Evolutionary conservation across 805 yeast genomes (phyloP), one percentile per base, ranked within the genome.

Genomic region (Blastobotrys parvus): DNA sequence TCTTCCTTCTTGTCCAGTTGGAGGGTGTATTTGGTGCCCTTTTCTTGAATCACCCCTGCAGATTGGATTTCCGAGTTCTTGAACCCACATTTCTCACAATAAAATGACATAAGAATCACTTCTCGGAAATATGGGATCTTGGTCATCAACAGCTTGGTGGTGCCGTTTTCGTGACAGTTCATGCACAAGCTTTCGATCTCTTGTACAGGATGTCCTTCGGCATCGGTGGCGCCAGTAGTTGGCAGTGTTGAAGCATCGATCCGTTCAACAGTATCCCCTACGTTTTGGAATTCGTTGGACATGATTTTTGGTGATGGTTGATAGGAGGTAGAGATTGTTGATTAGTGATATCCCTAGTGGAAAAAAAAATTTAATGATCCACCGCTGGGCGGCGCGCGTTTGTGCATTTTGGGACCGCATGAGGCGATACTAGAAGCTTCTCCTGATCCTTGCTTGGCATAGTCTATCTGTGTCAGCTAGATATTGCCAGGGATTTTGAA

Each of bases 151-250:
- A 92, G 62, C 52, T 94, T 69, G 3, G 98, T 92, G 42, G 70
- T 70, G 46, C 99, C 99, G 45, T 77, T 74, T 52, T 90, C 69
- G 49, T 80, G 84, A 64, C 99, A 92, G 69, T 85, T 86, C 96
- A 92, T 89, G 69, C 99, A 92, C 32, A 92, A 67, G 6, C 97
- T 87, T 59, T 90, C 90, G 49, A 92, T 77, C 62, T 92, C 97
- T 61, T 89, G 97, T 16, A 92, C 95, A 1, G 96, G 94, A 53
- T 87, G 92, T 3, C 96, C 96, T 61, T 79, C 80, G 7, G 82
- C 81, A 60, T 87, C 96, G 3, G 67, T 67, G 19, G 89, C 90
- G 18, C 92, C 95, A 0, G 94, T 84, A 30, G 72, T 64, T 44
- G 69, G 70, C 36, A 82, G 70, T 11, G 4, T 17, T 25, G 43